Evolutionary conservation across 1,284 basidiomycete genomes (phyloP).

Genomic region (Melampsora americana): DNA sequence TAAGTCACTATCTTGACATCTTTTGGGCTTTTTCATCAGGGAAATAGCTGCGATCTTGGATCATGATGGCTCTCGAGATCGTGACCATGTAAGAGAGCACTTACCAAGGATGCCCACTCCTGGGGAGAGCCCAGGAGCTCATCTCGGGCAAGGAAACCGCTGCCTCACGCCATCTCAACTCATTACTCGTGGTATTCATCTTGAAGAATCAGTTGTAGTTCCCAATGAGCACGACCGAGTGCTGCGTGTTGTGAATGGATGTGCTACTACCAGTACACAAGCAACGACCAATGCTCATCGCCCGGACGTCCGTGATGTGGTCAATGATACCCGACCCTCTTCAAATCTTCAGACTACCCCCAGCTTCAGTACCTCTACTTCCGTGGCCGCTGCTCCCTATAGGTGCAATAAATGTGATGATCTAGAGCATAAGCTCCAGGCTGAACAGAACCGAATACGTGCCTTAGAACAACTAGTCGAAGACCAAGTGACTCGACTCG

Average conservation of each 20-base stretch:
- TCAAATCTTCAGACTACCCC: not conserved
- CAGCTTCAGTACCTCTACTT: conserved; percentile 1
- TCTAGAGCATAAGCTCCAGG: not conserved
- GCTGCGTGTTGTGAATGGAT: conserved; percentile 32
- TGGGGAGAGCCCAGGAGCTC: not conserved
- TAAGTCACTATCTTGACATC: too few relatives aligned
- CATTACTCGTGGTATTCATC: conserved; percentile 1
- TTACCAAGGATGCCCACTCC: conserved; percentile 25
- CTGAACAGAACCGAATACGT: conserved; percentile 4
- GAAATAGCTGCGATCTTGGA: conserved; percentile 10
- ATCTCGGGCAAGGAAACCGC: not conserved
- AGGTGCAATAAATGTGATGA: conserved; percentile 20
- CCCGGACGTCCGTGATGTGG: not conserved
- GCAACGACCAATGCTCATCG: not conserved
- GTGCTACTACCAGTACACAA: conserved; percentile 9
- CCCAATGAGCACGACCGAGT: conserved; percentile 13
- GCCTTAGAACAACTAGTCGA: conserved; percentile 13
- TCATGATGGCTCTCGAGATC: not conserved
- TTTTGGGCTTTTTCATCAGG: not conserved
- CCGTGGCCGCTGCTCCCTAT: not conserved
- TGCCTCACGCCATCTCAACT: conserved; percentile 2
- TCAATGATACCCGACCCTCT: not conserved
- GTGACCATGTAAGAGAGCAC: not conserved
- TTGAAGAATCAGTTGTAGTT: not conserved
- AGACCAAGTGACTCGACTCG: conserved; percentile 17